A percentile compares a stretch with the other conserved stretches of the same genome.
These are phyloP conservation scores for Chlamydomonas sp. DNA, from an alignment of 139 green algal genomes.

Conservation along the genomic window DNA sequence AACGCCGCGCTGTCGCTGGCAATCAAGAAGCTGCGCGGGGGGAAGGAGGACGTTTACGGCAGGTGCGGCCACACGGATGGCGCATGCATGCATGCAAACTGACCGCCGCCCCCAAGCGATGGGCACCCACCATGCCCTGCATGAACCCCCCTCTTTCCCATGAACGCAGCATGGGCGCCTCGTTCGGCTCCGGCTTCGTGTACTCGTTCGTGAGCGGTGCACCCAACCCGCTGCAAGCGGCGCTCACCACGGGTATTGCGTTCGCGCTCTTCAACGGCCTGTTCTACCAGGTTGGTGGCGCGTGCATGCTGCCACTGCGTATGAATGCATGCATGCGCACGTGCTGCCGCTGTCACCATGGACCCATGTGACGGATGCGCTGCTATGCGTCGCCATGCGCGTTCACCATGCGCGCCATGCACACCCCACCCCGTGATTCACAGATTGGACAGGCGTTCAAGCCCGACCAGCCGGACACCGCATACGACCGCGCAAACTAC, in stretches of 20 bases:
- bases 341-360: too few relatives aligned
- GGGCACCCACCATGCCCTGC: not conserved
- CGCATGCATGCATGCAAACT: not conserved
- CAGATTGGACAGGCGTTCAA: conserved; percentile 67
- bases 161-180: conserved; percentile 60
- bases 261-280: conserved; percentile 82
- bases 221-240: conserved; percentile 54
- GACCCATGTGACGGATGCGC: too few relatives aligned
- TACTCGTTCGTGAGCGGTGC: conserved; percentile 68
- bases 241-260: conserved; percentile 40
- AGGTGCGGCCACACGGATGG: conserved; percentile 37
- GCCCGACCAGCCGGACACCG: conserved; percentile 50
- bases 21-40: conserved; percentile 60
- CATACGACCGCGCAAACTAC: conserved; percentile 68
- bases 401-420: too few relatives aligned
- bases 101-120: not conserved
- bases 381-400: too few relatives aligned
- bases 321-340: too few relatives aligned
- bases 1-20: conserved; percentile 65
- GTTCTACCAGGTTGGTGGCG: conserved; percentile 65
- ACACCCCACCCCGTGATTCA: too few relatives aligned
- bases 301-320: not conserved
- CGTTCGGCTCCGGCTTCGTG: conserved; percentile 65
- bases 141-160: not conserved
- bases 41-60: conserved; percentile 72